These are phyloP conservation scores for Exophiala xenobiotica DNA, from an alignment of 2,329 filamentous ascomycete species.

Conservation along the genomic window DNA sequence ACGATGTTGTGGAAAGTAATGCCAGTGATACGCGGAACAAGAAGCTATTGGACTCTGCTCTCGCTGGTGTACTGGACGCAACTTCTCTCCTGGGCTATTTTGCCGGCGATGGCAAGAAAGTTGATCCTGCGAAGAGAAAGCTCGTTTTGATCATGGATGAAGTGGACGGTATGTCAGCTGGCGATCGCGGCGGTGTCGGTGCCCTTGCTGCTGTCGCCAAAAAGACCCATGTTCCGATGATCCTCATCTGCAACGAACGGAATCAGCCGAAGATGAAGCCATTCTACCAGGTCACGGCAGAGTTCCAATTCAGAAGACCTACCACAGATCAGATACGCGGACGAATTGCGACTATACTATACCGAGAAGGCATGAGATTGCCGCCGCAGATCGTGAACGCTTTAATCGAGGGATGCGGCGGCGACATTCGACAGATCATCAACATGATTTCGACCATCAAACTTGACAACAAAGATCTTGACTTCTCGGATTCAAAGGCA, in stretches of 20 bases:
- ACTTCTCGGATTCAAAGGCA: slow-evolving; percentile 77
- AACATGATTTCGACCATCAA: slow-evolving; percentile 98
- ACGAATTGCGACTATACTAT: slow-evolving; percentile 92
- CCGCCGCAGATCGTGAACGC: slow-evolving; percentile 82
- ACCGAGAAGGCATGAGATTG: slow-evolving; percentile 84
- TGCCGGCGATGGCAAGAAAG: slow-evolving; percentile 74
- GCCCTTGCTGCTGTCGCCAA: slow-evolving; percentile 92
- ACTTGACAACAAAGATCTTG: slow-evolving; percentile 70
- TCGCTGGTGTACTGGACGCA: slow-evolving; percentile 90
- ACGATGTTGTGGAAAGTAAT: slow-evolving; percentile 91
- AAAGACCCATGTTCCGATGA: slow-evolving; percentile 91
- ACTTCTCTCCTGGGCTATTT: slow-evolving; percentile 92
- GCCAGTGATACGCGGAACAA: slow-evolving; percentile 96
- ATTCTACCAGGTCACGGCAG: slow-evolving; percentile 81
- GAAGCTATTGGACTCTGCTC: slow-evolving; percentile 82
- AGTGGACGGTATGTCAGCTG: slow-evolving; percentile 97
- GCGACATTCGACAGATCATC: slow-evolving; percentile 95
- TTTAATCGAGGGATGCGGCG: slow-evolving; percentile 90
- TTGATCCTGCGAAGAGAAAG: slow-evolving; percentile 83
- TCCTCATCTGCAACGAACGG: slow-evolving; percentile 96
- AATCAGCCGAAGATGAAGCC: slow-evolving; percentile 96
- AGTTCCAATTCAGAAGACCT: slow-evolving; percentile 83
- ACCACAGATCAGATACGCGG: slow-evolving; percentile 89
- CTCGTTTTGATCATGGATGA: slow-evolving; percentile 98
- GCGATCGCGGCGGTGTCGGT: slow-evolving; percentile 91